Conservation (phyloP, 208 protist genomes). For the Acanthamoeba royreba region DNA sequence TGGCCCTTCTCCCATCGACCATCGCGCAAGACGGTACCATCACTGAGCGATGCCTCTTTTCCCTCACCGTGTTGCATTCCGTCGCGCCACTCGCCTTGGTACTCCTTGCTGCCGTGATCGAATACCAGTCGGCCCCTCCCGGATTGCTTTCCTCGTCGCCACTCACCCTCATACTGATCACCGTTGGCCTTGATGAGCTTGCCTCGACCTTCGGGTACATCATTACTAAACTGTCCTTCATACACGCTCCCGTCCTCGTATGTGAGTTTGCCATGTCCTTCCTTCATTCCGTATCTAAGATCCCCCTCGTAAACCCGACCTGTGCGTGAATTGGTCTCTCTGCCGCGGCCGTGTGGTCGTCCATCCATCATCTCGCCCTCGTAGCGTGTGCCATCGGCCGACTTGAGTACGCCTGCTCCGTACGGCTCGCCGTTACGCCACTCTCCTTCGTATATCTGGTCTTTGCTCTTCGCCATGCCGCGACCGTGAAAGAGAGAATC, state of each 20-base stretch:
- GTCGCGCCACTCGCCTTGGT: background rate
- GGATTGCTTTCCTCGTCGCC: slow-evolving; percentile 1
- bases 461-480: background rate
- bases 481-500: background rate
- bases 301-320: slow-evolving; percentile 19
- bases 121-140: background rate
- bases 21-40: background rate
- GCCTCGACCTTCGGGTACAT: slow-evolving; percentile 7
- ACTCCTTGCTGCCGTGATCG: background rate
- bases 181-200: background rate
- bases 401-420: background rate
- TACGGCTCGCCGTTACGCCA: slow-evolving; percentile 14
- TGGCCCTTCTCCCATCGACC: slow-evolving; percentile 11
- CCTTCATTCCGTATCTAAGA: slow-evolving; percentile 26
- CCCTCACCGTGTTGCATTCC: background rate
- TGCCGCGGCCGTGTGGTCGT: background rate
- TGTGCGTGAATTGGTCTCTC: background rate
- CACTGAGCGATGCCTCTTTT: background rate
- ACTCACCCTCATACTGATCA: slow-evolving; percentile 30
- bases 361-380: slow-evolving; percentile 40
- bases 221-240: slow-evolving; percentile 41
- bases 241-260: slow-evolving; percentile 22
- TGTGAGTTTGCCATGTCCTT: background rate
- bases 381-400: background rate
- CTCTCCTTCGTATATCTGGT: background rate